phyloP scores from a whole-genome alignment of 2,329 filamentous ascomycete species.

The Venturia effusa region DNA sequence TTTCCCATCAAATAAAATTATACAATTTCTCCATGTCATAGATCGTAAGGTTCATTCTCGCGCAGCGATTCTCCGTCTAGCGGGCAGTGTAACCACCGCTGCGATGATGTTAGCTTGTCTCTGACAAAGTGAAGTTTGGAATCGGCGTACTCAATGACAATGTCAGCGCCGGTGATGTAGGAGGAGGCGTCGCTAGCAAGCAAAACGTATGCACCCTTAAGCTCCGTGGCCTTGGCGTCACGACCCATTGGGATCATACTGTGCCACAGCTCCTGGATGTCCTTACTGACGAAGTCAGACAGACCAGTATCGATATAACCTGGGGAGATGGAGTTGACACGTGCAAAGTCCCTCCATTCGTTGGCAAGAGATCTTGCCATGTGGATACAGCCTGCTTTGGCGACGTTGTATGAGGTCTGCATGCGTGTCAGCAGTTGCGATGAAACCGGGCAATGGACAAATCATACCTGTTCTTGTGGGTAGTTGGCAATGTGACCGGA shows the following conservation, averaged over 20 bases:
- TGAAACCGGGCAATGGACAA: conserved; percentile 17
- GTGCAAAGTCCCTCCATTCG: conserved; percentile 58
- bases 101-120: neutral
- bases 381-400: conserved; percentile 41
- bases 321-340: conserved; percentile 21
- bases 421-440: conserved; percentile 25
- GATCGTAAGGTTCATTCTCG: neutral
- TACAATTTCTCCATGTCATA: neutral
- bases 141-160: conserved; percentile 7
- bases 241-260: conserved; percentile 50
- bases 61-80: neutral
- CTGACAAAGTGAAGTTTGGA: neutral
- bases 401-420: conserved; percentile 10
- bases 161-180: conserved; percentile 35
- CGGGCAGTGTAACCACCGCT: neutral
- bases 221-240: conserved; percentile 45
- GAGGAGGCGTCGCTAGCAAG: conserved; percentile 41
- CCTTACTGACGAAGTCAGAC: conserved; percentile 33
- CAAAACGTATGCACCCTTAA: conserved; percentile 50
- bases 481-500: conserved; percentile 78
- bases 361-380: conserved; percentile 53
- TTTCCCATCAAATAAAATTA: neutral
- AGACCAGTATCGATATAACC: conserved; percentile 45
- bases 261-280: conserved; percentile 47
- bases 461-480: conserved; percentile 52